phyloP scores from a whole-genome alignment of 2,329 filamentous ascomycete species.

The Pestalotiopsis sp. region DNA sequence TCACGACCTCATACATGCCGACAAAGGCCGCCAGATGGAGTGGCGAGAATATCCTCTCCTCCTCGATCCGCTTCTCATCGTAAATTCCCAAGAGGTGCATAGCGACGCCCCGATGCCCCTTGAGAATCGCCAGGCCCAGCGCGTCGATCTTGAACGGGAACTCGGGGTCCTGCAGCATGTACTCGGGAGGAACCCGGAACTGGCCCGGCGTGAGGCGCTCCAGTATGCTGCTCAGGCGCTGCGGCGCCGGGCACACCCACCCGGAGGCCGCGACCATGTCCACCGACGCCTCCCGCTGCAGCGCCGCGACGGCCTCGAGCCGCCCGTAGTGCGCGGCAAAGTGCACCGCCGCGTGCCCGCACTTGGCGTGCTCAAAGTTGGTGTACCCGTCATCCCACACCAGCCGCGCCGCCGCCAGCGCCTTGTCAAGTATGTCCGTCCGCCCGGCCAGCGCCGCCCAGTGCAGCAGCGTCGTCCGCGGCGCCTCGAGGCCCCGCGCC shows the following conservation, averaged over 20 bases:
- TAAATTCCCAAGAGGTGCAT: neutral
- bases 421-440: neutral
- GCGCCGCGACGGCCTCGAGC: neutral
- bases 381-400: neutral
- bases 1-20: neutral
- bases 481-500: neutral
- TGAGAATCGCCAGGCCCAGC: conserved; percentile 3
- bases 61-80: neutral
- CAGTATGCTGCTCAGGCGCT: neutral
- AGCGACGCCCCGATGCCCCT: neutral
- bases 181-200: neutral
- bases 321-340: conserved; percentile 2
- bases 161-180: neutral
- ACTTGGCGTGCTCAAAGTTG: neutral
- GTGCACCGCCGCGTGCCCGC: neutral
- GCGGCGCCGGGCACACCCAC: neutral
- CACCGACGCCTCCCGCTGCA: neutral
- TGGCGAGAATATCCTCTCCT: neutral
- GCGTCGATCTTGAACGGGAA: neutral
- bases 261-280: neutral
- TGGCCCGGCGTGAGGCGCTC: neutral
- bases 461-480: neutral
- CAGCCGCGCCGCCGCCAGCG: neutral
- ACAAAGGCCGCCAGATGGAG: neutral
- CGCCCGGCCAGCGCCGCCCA: neutral